Conservation (phyloP, 371 early-diverging fungal genomes). For the Syncephalastrum contaminatum region DNA sequence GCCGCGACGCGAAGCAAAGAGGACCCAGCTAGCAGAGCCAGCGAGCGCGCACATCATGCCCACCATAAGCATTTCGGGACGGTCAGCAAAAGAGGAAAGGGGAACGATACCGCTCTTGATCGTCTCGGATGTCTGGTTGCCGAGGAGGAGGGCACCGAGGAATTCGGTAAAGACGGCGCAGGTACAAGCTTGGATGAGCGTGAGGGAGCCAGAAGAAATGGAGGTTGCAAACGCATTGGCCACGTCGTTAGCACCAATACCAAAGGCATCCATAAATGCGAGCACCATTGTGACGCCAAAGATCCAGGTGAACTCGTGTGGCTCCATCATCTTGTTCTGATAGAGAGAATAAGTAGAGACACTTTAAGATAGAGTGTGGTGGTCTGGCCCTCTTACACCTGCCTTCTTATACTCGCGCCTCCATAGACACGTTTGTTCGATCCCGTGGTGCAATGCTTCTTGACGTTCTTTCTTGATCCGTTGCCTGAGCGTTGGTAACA, state of each 20-base stretch:
- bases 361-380: too few relatives aligned
- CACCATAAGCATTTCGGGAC: conserved; percentile 79
- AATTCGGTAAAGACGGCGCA: conserved; percentile 88
- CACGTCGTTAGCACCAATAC: conserved; percentile 91
- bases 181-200: conserved; percentile 67
- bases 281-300: conserved; percentile 71
- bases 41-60: conserved; percentile 80
- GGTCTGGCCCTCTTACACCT: too few relatives aligned
- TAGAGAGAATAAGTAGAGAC: too few relatives aligned
- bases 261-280: conserved; percentile 61
- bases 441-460: too few relatives aligned
- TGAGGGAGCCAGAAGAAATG: conserved; percentile 79
- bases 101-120: conserved; percentile 77
- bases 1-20: conserved; percentile 58
- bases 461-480: too few relatives aligned
- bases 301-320: conserved; percentile 72
- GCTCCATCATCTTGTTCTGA: conserved; percentile 42
- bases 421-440: too few relatives aligned
- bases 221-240: conserved; percentile 88
- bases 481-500: too few relatives aligned
- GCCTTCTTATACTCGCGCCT: too few relatives aligned
- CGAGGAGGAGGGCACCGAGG: conserved; percentile 79
- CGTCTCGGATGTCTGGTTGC: conserved; percentile 72
- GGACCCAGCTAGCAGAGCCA: conserved; percentile 76
- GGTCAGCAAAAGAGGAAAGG: conserved; percentile 41